Conservation (phyloP, 306 rosid species). For the Casuarina equisetifolia region DNA sequence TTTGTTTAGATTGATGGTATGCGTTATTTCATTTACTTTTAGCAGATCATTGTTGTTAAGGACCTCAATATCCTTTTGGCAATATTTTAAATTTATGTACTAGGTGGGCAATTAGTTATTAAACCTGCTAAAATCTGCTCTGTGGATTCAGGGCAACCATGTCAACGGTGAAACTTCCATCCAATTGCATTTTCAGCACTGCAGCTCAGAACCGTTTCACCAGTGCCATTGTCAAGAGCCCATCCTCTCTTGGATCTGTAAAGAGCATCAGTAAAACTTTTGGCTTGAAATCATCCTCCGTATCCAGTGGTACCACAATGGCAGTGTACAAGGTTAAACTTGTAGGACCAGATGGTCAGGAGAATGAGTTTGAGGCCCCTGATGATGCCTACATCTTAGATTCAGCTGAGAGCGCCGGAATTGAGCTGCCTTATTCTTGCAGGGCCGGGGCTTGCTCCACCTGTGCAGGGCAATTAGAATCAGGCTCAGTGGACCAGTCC, state of each 20-base stretch:
- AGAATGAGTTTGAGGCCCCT: conserved; percentile 67
- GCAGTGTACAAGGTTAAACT: conserved; percentile 72
- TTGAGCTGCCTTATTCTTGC: conserved; percentile 85
- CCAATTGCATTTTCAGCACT: conserved; percentile 40
- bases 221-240: conserved; percentile 40
- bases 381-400: conserved; percentile 74
- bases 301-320: conserved; percentile 56
- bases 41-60: neutral
- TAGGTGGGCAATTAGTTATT: conserved; percentile 5
- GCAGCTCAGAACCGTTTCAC: conserved; percentile 25
- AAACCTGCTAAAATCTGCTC: conserved; percentile 13
- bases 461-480: conserved; percentile 63
- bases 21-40: neutral
- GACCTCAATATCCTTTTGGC: neutral
- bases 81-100: neutral
- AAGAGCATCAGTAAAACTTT: conserved; percentile 46
- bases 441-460: conserved; percentile 90
- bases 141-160: conserved; percentile 36
- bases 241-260: conserved; percentile 50
- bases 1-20: neutral
- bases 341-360: conserved; percentile 58
- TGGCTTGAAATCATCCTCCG: conserved; percentile 58
- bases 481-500: conserved; percentile 71
- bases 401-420: conserved; percentile 72
- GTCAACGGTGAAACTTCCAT: conserved; percentile 46